Evolutionary conservation across 371 early-diverging fungal genomes (phyloP).

Genomic region (Nosema muscidifuracis): DNA sequence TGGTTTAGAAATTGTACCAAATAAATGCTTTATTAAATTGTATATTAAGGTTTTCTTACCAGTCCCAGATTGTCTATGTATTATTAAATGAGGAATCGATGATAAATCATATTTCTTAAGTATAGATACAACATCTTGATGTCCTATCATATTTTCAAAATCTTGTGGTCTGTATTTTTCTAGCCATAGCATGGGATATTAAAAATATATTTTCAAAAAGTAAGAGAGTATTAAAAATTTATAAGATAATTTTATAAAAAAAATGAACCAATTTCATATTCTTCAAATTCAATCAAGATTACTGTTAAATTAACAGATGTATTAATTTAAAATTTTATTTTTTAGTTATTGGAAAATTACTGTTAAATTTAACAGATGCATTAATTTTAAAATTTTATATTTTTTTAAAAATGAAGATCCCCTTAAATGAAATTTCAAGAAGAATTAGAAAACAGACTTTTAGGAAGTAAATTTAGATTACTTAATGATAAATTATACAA

Average conservation of each 20-base stretch:
- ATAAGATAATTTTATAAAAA: too few species aligned
- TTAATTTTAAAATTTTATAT: too few species aligned
- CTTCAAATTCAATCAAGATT: too few species aligned
- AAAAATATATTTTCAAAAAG: neutral
- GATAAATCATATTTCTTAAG: slow-evolving; percentile 69
- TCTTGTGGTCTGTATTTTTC: slow-evolving; percentile 83
- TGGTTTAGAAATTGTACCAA: slow-evolving; percentile 32
- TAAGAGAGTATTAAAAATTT: too few species aligned
- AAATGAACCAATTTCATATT: too few species aligned
- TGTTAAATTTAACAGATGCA: too few species aligned
- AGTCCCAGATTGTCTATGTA: slow-evolving; percentile 87
- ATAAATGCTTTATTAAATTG: slow-evolving; percentile 67
- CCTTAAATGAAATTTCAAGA: slow-evolving; percentile 39
- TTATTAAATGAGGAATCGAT: slow-evolving; percentile 77
- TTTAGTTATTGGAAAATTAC: too few species aligned
- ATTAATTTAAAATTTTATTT: too few species aligned
- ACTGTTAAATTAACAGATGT: too few species aligned
- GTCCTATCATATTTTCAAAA: slow-evolving; percentile 76
- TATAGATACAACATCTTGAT: slow-evolving; percentile 68
- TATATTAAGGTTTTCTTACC: slow-evolving; percentile 89
- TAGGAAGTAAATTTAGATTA: slow-evolving; percentile 62
- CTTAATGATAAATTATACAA: slow-evolving; percentile 63
- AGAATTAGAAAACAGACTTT: slow-evolving; percentile 50
- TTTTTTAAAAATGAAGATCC: neutral
- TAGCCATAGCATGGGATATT: slow-evolving; percentile 72